These are phyloP conservation scores for Citrullus colocynthis DNA, from an alignment of 306 rosid genomes.

Conservation along the genomic window DNA sequence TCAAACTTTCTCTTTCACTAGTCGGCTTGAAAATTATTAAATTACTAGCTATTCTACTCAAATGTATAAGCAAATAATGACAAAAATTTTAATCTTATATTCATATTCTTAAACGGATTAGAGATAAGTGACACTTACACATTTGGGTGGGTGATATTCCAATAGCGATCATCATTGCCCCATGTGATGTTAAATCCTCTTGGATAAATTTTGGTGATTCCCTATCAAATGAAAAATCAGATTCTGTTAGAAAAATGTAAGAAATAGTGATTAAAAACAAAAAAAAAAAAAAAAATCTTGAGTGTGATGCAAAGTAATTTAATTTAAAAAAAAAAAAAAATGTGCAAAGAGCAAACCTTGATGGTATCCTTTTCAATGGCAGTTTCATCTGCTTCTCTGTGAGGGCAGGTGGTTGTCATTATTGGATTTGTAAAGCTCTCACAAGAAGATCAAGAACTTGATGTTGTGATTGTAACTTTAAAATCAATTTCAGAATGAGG, in stretches of 20 bases:
- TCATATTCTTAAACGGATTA: background rate
- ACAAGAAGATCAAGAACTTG: background rate
- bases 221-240: background rate
- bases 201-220: background rate
- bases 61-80: background rate
- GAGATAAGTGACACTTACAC: background rate
- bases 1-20: background rate
- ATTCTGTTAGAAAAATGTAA: background rate
- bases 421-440: background rate
- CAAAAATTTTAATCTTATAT: background rate
- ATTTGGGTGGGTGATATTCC: background rate
- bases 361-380: background rate
- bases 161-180: conserved; percentile 5
- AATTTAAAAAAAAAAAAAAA: background rate
- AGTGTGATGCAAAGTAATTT: background rate
- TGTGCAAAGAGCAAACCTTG: background rate
- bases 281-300: background rate
- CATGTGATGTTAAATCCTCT: background rate
- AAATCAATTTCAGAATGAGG: background rate
- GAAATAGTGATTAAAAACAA: background rate
- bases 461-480: background rate
- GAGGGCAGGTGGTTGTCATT: background rate
- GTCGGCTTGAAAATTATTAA: background rate
- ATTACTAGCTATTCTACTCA: background rate
- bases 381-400: background rate